Percentiles rank a stretch among this genome's conserved stretches.
Evolutionary conservation across 2,329 filamentous ascomycete species (phyloP).

Genomic region (Ascochyta rabiei): DNA sequence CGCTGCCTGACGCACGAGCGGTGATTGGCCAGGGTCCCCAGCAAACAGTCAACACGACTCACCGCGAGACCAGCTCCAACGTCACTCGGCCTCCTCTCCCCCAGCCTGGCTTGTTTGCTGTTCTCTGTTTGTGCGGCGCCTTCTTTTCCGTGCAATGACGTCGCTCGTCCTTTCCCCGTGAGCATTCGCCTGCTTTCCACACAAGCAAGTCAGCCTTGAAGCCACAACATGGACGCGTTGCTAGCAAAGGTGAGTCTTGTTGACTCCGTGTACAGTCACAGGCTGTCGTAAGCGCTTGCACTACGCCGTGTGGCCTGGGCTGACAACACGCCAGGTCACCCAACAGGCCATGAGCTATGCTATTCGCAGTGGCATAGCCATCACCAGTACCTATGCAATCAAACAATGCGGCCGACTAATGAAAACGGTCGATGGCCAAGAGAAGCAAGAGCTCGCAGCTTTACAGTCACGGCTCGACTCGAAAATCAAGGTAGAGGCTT

Average conservation of each 20-base stretch:
- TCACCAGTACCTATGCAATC: slow-evolving; percentile 86
- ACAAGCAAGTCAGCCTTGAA: slow-evolving; percentile 2
- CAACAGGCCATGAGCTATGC: slow-evolving; percentile 91
- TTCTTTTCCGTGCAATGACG: slow-evolving; percentile 3
- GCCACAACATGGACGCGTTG: slow-evolving; percentile 71
- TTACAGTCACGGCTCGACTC: slow-evolving; percentile 78
- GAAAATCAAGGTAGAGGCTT: slow-evolving; percentile 76
- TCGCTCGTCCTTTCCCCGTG: slow-evolving; percentile 1
- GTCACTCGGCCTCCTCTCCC: background rate
- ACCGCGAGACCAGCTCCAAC: slow-evolving; percentile 6
- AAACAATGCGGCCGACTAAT: slow-evolving; percentile 79
- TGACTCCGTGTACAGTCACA: slow-evolving; percentile 12
- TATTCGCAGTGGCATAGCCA: slow-evolving; percentile 80
- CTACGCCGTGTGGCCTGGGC: background rate
- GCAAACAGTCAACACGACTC: slow-evolving; percentile 18
- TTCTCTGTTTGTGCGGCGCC: background rate
- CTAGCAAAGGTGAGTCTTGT: slow-evolving; percentile 60
- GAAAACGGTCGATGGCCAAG: slow-evolving; percentile 65
- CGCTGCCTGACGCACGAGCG: slow-evolving; percentile 24
- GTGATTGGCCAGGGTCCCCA: slow-evolving; percentile 27
- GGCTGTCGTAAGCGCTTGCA: background rate
- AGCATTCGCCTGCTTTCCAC: background rate
- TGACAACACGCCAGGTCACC: slow-evolving; percentile 59
- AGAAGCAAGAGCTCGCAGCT: slow-evolving; percentile 71
- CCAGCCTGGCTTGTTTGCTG: background rate